Base-by-base conservation (phyloP, 495 filamentous ascomycete genomes). In the Aspergillus coremiiformis region DNA sequence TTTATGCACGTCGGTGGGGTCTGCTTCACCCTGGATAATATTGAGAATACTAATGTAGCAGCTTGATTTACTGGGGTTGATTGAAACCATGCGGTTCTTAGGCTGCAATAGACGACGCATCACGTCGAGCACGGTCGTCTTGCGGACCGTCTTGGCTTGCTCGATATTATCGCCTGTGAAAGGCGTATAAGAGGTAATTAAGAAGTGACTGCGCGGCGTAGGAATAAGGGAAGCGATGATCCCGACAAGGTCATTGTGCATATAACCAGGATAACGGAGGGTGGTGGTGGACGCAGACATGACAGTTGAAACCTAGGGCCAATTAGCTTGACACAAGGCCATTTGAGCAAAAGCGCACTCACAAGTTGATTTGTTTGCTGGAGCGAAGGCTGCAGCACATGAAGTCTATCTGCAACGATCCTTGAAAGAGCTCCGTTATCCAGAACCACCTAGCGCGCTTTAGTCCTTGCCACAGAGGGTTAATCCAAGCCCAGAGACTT, bases 11-110 rank as follows among this genome's bases (percentile, higher is more conserved):
- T 98, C 93, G 6, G 90, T 96, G 14, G 93, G 91, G 64, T 98
- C 93, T 8, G 93, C 94, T 65, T 97, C 94, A 54, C 93, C 93
- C 67, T 95, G 90, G 64, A 98, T 98, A 63, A 98, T 95, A 66
- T 97, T 97, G 41, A 98, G 78, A 58, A 98, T 98, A 33, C 89
- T 95, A 59, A 98, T 96, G 71, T 98, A 98, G 74, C 94, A 97
- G 69, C 88, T 95, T 71, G 88, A 91, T 70, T 96, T 98, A 61
- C 87, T 87, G 15, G 92, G 90, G 52, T 89, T 86, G 41, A 92
- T 95, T 32, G 91, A 94, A 30, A 98, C 93, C 93, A 98, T 98
- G 61, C 94, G 84, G 68, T 97, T 97, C 76, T 98, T 98, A 35
- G 93, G 93, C 68, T 98, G 93, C 41, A 98, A 75, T 8, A 98